These are phyloP conservation scores for Neospermospora avenae DNA, from an alignment of 2,329 filamentous ascomycete genomes.

Conservation along the genomic window DNA sequence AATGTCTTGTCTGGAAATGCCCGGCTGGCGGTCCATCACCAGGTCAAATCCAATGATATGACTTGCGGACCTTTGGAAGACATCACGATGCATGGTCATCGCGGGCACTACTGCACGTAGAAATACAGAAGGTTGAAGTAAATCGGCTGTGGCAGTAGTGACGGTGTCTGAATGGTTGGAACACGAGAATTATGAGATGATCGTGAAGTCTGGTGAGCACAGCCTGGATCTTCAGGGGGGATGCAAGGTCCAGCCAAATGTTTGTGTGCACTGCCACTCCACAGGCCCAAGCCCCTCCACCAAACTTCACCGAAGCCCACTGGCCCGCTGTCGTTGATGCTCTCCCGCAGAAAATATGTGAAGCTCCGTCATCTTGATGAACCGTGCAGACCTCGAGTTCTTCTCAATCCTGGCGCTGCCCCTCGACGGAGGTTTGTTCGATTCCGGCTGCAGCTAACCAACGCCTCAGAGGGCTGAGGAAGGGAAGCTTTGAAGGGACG, in stretches of 20 bases:
- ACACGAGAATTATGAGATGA: not conserved
- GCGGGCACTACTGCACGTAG: conserved; percentile 6
- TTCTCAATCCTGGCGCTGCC: not conserved
- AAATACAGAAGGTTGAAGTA: not conserved
- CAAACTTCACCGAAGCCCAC: not conserved
- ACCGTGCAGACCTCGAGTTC: conserved; percentile 8
- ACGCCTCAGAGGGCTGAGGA: conserved; percentile 8
- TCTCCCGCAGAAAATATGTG: conserved; percentile 1
- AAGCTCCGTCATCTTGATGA: conserved; percentile 15
- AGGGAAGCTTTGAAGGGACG: not conserved
- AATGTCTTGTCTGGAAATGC: not conserved
- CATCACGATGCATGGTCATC: conserved; percentile 1
- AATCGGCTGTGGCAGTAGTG: not conserved
- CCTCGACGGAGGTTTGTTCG: not conserved
- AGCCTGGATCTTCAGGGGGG: not conserved
- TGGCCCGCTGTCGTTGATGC: conserved; percentile 7
- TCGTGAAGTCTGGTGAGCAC: not conserved
- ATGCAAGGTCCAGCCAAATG: not conserved
- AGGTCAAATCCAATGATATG: not conserved
- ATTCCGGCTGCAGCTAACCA: not conserved
- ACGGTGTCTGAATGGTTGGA: not conserved
- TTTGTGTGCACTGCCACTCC: conserved; percentile 4
- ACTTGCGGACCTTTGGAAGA: conserved; percentile 6
- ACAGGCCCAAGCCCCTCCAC: not conserved
- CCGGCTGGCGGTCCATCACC: not conserved